Conservation (phyloP, 768 basidiomycete genomes). For the Tricholoma terreum region DNA sequence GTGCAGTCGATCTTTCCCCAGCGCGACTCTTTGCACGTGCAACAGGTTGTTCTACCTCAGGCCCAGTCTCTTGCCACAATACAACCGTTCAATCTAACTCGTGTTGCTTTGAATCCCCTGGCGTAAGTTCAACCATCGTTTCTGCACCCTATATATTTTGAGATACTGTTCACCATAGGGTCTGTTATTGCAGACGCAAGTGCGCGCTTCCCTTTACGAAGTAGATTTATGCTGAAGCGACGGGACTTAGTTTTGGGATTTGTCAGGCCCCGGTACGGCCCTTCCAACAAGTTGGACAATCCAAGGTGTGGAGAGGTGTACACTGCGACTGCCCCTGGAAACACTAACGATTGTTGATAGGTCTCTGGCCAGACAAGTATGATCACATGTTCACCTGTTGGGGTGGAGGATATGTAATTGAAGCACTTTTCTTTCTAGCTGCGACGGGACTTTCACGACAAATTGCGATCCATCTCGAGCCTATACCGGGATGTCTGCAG, state of each 20-base stretch:
- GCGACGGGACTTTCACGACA: conserved; percentile 41
- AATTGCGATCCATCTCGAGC: conserved; percentile 38
- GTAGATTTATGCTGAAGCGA: too few relatives aligned
- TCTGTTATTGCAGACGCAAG: conserved; percentile 50
- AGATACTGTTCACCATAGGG: conserved; percentile 42
- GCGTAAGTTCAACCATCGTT: conserved; percentile 38
- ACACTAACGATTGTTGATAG: conserved; percentile 27
- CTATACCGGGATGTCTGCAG: conserved; percentile 30
- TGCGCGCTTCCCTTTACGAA: conserved; percentile 1
- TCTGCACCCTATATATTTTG: not conserved
- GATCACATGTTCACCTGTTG: conserved; percentile 13
- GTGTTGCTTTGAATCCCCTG: conserved; percentile 68
- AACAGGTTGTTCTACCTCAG: conserved; percentile 47
- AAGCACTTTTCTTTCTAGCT: conserved; percentile 34
- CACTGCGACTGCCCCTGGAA: not conserved
- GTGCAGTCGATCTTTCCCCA: not conserved
- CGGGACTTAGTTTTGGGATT: conserved; percentile 62
- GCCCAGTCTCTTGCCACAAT: conserved; percentile 53
- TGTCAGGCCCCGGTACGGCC: conserved; percentile 54
- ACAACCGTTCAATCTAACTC: conserved; percentile 39
- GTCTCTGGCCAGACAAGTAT: conserved; percentile 67
- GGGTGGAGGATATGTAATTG: not conserved
- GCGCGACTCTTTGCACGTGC: not conserved
- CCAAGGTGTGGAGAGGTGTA: conserved; percentile 49
- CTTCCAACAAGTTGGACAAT: conserved; percentile 72